A percentile compares a stretch with the other conserved stretches of the same genome.
phyloP scores from a whole-genome alignment of 1,139 yeast species.

The Saccharomyces hybrid region DNA sequence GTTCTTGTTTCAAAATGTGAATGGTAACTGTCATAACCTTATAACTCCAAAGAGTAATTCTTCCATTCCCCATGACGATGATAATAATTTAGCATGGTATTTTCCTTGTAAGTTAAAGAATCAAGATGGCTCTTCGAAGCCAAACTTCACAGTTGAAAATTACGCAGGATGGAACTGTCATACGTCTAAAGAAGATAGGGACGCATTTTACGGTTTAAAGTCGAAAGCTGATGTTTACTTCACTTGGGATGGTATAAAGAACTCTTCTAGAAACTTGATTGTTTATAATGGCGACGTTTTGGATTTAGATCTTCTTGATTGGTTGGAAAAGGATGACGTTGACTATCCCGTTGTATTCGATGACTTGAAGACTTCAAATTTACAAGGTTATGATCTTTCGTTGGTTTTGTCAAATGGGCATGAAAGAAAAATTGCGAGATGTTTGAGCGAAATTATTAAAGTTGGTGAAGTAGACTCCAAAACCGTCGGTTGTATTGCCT shows the following conservation, averaged over 20 bases:
- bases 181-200: constrained; percentile 62
- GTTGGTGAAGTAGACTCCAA: constrained; percentile 88
- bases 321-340: constrained; percentile 64
- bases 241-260: constrained; percentile 80
- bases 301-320: constrained; percentile 66
- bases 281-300: constrained; percentile 85
- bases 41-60: constrained; percentile 67
- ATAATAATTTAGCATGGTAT: constrained; percentile 80
- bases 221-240: constrained; percentile 72
- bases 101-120: constrained; percentile 78
- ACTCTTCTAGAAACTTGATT: constrained; percentile 66
- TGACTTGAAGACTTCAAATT: constrained; percentile 48
- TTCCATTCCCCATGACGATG: constrained; percentile 58
- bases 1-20: constrained; percentile 87
- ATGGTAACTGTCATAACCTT: constrained; percentile 82
- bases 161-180: constrained; percentile 92
- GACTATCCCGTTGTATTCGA: constrained; percentile 68
- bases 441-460: constrained; percentile 79
- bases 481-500: constrained; percentile 93
- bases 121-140: constrained; percentile 62
- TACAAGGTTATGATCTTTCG: constrained; percentile 77
- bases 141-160: constrained; percentile 52
- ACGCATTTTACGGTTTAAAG: constrained; percentile 54
- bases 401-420: constrained; percentile 60
- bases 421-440: constrained; percentile 68